Base-by-base conservation (phyloP, 2,329 filamentous ascomycete species). In the Apiospora sp. region DNA sequence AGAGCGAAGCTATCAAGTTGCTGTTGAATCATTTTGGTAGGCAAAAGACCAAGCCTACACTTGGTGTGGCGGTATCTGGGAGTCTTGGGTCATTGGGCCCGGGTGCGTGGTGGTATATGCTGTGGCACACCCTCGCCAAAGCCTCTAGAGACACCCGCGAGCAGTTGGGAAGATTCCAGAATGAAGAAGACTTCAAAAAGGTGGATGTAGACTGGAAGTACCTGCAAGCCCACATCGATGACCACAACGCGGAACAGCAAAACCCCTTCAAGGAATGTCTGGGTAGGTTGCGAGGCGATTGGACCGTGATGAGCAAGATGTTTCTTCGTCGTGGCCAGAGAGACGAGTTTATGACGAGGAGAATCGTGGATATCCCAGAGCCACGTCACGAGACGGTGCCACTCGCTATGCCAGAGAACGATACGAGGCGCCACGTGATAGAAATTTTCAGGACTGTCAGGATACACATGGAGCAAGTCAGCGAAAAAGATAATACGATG, bases 121-220 rank as follows among this genome's bases (percentile, higher is more conserved):
- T 46, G 14, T 2, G 1, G 6, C 44, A 46, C 44, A 19, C 13
- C 44, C 5, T 22, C 8, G 10, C 5, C 6, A 2, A n/a, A n/a
- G n/a, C n/a, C n/a, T n/a, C n/a, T n/a, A n/a, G n/a, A n/a, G n/a
- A 37, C 8, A 1, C 6, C 37, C 37, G 37, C 37, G 22, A n/a
- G 1, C 19, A 8, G 46, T 5, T 49, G 8, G 22, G 46, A 49
- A 49, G 46, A 5, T 10, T 49, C 8, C 6, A 7, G 19, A 49
- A 49, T 1, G 5, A 1, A 22, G 22, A 10, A 10, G 8, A 12
- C 22, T n/a, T 0, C 2, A 8, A n/a, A 1, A 5, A n/a, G 6
- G 22, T 49, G 22, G 8, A 2, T 8, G 6, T 7, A 7, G 46
- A 49, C 19, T 49, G 46, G 46, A 8, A 49, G 4, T 49, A 49